Conservation (phyloP, 768 basidiomycete species). For the Leucosporidium creatinivorum region DNA sequence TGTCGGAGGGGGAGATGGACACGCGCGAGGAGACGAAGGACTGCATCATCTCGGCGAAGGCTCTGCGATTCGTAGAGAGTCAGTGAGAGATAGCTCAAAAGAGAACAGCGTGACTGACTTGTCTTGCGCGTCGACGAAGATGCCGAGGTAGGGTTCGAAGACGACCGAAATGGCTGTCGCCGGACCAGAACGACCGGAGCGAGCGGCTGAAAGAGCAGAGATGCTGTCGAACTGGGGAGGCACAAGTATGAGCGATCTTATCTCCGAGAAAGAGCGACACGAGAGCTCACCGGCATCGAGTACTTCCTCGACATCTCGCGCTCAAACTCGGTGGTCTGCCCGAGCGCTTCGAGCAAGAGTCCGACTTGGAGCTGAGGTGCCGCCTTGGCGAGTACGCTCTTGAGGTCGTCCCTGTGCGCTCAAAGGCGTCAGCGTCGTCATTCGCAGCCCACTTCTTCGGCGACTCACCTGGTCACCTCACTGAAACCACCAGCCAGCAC, state of each 20-base stretch:
- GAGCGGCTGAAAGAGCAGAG: conserved; percentile 27
- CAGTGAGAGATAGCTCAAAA: neutral
- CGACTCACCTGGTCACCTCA: conserved; percentile 63
- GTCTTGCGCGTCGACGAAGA: conserved; percentile 95
- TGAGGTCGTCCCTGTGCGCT: conserved; percentile 65
- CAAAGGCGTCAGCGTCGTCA: neutral
- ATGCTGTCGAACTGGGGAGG: conserved; percentile 36
- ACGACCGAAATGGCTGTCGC: conserved; percentile 65
- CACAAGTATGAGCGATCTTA: too few relatives aligned
- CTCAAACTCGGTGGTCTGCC: conserved; percentile 84
- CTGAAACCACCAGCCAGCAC: conserved; percentile 68
- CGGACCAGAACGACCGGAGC: conserved; percentile 20
- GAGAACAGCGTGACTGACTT: conserved; percentile 51
- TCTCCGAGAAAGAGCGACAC: conserved; percentile 6
- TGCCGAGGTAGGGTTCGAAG: conserved; percentile 83
- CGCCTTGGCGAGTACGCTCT: conserved; percentile 69
- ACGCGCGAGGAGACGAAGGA: conserved; percentile 52
- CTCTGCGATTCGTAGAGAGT: conserved; percentile 49
- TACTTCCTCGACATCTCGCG: conserved; percentile 71
- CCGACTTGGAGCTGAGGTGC: conserved; percentile 66
- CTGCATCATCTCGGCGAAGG: conserved; percentile 81
- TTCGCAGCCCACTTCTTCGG: too few relatives aligned
- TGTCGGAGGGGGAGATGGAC: conserved; percentile 28
- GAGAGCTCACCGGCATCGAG: conserved; percentile 51
- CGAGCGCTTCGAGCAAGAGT: conserved; percentile 73